These are phyloP conservation scores for Arachis stenosperma DNA, from an alignment of 306 rosid genomes.

Conservation along the genomic window DNA sequence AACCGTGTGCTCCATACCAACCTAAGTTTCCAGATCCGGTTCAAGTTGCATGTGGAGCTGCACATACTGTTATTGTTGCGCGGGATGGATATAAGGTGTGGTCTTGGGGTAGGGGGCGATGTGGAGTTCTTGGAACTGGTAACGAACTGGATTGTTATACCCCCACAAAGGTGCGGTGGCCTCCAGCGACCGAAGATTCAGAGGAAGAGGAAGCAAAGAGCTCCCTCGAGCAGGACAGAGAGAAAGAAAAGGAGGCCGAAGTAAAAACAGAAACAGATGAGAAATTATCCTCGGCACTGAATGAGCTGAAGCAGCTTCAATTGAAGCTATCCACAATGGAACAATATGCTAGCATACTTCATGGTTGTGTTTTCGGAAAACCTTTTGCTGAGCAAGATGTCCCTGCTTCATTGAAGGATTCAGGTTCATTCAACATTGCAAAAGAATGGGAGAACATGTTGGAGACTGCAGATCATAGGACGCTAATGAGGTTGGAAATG, in stretches of 20 bases:
- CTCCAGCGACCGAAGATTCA: constrained; percentile 55
- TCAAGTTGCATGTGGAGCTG: constrained; percentile 88
- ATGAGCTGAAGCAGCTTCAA: constrained; percentile 66
- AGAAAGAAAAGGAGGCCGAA: constrained; percentile 40
- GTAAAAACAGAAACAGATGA: constrained; percentile 50
- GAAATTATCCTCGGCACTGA: constrained; percentile 54
- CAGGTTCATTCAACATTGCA: constrained; percentile 61
- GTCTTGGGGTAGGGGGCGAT: constrained; percentile 96
- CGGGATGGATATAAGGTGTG: constrained; percentile 69
- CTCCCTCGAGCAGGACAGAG: constrained; percentile 47
- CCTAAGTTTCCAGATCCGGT: constrained; percentile 63
- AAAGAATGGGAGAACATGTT: constrained; percentile 90
- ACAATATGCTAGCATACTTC: constrained; percentile 74
- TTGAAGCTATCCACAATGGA: constrained; percentile 67
- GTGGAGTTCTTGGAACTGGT: constrained; percentile 91
- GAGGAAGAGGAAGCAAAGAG: constrained; percentile 55
- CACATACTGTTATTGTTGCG: constrained; percentile 79
- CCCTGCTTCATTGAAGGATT: constrained; percentile 58
- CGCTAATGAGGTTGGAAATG: constrained; percentile 68
- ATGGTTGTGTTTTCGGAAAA: constrained; percentile 79
- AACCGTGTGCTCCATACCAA: constrained; percentile 45
- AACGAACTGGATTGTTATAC: constrained; percentile 55
- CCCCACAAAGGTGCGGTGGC: constrained; percentile 70
- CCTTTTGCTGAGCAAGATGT: constrained; percentile 76
- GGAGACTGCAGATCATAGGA: constrained; percentile 65